Evolutionary conservation across 441 rosid genomes (phyloP), one percentile per base, ranked within the genome.

Genomic region (Adansonia madagascariensis): DNA sequence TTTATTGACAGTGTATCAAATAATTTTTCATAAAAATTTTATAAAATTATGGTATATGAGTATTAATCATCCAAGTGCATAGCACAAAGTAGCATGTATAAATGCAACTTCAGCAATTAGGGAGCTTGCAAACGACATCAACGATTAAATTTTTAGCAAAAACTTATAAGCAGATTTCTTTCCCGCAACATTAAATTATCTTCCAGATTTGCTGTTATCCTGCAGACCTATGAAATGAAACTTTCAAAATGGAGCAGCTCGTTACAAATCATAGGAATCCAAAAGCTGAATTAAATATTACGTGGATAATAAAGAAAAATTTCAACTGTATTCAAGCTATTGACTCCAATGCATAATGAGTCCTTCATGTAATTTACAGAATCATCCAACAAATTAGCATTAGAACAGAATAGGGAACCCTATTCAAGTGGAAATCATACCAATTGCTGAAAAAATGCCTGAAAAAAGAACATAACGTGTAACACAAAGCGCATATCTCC

Each of bases 351-450:
- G 64, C 77, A 44, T 50, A 62, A 81, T 77, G 71, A 82, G 35
- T 79, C 63, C 63, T 71, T 77, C 76, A 73, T 55, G 76, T 69
- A 77, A 80, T 76, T 74, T 85, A 81, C 85, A 87, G 67, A 85
- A 77, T 78, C 72, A 75, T 74, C 80, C 78, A 81, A 74, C 77
- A 79, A 64, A 78, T 82, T 71, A 68, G 74, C 77, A 79, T 75
- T 65, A 73, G 67, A 82, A 70, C 35, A 27, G 35, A 27, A 27
- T 72, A 60, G 50, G 78, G 64, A 63, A 81, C 69, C 79, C 79
- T 70, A 61, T 52, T 78, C 79, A 52, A 74, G 61, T 63, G 73
- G 82, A 84, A 74, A 79, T 49, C 83, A 72, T 64, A 63, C 74
- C 75, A 47, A 66, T 76, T 52, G 76, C 78, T 50, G 56, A 44